Evolutionary conservation across 345 rosid species (phyloP), one percentile per base, ranked within the genome.

Genomic region (Salix udensis): DNA sequence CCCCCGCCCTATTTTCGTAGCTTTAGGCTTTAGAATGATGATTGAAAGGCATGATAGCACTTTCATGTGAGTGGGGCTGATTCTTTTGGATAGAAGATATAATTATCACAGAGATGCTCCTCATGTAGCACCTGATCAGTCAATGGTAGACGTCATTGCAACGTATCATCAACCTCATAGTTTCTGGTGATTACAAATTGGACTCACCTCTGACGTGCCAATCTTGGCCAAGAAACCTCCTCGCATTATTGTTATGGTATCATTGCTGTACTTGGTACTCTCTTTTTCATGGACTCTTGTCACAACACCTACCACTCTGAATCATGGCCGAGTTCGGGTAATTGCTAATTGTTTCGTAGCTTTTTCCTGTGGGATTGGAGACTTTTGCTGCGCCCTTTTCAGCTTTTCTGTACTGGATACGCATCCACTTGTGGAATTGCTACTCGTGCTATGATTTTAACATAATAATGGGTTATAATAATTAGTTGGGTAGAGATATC

Each of bases 41-140:
- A 30, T 53, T 52, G 36, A 36, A 73, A 71, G 71, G 50, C 65
- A 34, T 23, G 44, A 52, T 1, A 18, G 46, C 69, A 44, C 19
- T 74, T 74, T 30, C 76, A 64, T 74, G 40, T 30, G 71, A 23
- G 65, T 75, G 77, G 77, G 71, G 71, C 30, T 74, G 60, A 18
- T 66, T 37, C 40, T 8, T 2, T 58, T 66, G 64, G 75, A 58
- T 12, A 7, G 31, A 6, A 21, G 30, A 60, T 16, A 53, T 16
- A 39, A 37, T 39, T n/a, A 39, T 37, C n/a, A 39, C 0, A 36
- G 15, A n/a, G 39, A 36, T 21, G 67, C 46, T 55, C 50, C 23
- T 55, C 62, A 9, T 9, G 12, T 3, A 9, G 14, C 28, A 58
- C 4, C 64, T 55, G 44, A 10, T 16, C 53, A 7, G 50, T 55